phyloP scores from a whole-genome alignment of 2,329 filamentous ascomycete species.

The Penicillium sp. region DNA sequence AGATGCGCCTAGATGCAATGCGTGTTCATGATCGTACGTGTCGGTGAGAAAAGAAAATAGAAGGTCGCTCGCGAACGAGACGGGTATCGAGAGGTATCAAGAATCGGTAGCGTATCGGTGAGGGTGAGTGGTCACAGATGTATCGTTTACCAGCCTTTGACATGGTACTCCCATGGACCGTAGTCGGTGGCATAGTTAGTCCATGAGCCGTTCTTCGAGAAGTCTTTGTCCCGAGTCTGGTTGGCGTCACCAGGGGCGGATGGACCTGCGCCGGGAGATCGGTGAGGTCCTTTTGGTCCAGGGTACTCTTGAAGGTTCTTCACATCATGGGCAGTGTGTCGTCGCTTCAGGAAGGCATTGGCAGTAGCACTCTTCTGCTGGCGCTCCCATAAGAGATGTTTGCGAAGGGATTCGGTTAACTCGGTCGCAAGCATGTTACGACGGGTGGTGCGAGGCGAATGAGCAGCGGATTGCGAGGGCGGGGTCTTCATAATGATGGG shows the following conservation, averaged over 20 bases:
- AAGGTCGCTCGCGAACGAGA: conserved; percentile 6
- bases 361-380: conserved; percentile 90
- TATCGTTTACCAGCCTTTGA: conserved; percentile 71
- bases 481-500: conserved; percentile 74
- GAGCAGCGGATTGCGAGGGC: conserved; percentile 69
- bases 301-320: conserved; percentile 83
- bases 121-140: neutral
- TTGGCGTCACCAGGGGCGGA: conserved; percentile 23
- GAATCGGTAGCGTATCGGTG: neutral
- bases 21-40: conserved; percentile 40
- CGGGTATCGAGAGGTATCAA: conserved; percentile 8
- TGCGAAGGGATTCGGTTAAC: conserved; percentile 86
- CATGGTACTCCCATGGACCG: conserved; percentile 80
- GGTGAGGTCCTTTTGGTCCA: conserved; percentile 59
- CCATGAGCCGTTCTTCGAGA: conserved; percentile 69
- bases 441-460: conserved; percentile 88
- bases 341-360: conserved; percentile 83
- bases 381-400: conserved; percentile 90
- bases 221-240: conserved; percentile 56
- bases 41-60: conserved; percentile 20
- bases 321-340: conserved; percentile 88
- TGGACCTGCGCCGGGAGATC: conserved; percentile 19
- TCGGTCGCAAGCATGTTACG: conserved; percentile 96
- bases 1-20: conserved; percentile 42
- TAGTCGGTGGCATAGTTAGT: conserved; percentile 78